Evolutionary conservation across 305 asterid species (phyloP), one percentile per base, ranked within the genome.

Genomic region (Fraxinus velutina): DNA sequence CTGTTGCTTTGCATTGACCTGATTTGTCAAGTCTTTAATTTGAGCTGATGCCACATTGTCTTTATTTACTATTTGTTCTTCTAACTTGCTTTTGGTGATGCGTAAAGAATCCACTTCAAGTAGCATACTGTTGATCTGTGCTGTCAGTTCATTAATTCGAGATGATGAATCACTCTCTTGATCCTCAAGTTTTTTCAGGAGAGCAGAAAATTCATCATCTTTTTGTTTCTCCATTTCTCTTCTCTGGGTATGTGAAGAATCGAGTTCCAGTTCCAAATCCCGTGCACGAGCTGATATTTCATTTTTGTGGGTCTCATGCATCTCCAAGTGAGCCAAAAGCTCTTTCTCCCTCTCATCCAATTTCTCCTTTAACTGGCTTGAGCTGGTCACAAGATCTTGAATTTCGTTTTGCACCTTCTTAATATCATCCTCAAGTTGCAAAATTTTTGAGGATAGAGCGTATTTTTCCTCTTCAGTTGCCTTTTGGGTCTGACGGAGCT

Each of bases 261-360:
- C 89, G 15, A 94, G 92, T 83, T 91, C 94, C 81, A 84, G 81
- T 77, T 93, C 97, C 90, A 94, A 85, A 71, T 90, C 94, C 84
- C 91, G 91, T 34, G 83, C 6, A 5, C 86, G 95, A 79, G 88
- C 77, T 50, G 91, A 84, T 77, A 88, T 78, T 82, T 93, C 93
- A 83, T 82, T 90, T 86, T 93, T 90, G 88, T 89, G 90, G 78
- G 96, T 75, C 88, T 88, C 97, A 29, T 93, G 94, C 83, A 83
- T 80, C 91, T 92, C 97, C 66, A 81, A 79, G 86, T 92, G 92
- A 82, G 37, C 74, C 74, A 68, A 68, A 78, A 90, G 75, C 87
- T 89, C 96, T 78, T 83, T 89, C 84, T 89, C 94, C 88, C 88
- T 93, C 88, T 85, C 91, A 4, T 81, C 86, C 86, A 91, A 71